Evolutionary conservation across 225 moss, liverwort and hornwort genomes (phyloP), one percentile per base, ranked within the genome.

Genomic region (Marchantia polymorpha): DNA sequence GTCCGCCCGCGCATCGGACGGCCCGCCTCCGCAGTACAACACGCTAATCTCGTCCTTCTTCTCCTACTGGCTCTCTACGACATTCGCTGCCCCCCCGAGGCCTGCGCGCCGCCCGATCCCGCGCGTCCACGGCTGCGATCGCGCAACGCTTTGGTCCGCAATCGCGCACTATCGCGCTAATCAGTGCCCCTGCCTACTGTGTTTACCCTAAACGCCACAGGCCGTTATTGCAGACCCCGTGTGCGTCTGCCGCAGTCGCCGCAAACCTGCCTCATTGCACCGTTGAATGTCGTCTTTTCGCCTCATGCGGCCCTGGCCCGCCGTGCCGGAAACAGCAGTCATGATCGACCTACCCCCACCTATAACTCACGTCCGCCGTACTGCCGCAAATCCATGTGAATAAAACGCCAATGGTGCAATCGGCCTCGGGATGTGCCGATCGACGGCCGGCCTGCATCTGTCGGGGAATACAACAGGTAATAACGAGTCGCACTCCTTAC

Each of bases 401-500:
- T 69, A 48, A 47, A 67, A 69, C 5, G 47, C 39, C 69, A 46
- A 47, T 69, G 69, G 69, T 69, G 14, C 46, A 52, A 72, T 64
- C 72, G 9, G 12, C 65, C n/a, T 48, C 71, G 4, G 71, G 17
- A 9, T 27, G 15, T 30, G 56, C 39, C 31, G 75, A 75, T 75
- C 74, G 74, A 74, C 74, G 75, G 75, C 39, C 19, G 1, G 10
- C 20, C 10, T 39, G 15, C 46, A 46, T 56, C 74, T 75, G 59
- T 51, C 55, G 26, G n/a, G 19, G 10, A 52, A 51, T 73, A 39
- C 75, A 17, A 20, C 59, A 31, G 17, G 23, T 52, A 26, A 73
- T 73, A 73, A 53, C 52, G 39, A 25, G 75, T 39, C 31, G 75
- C 75, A 60, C 58, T 75, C 75, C 73, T 52, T 73, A 73, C 73